These are phyloP conservation scores for Colletotrichum sojae DNA, from an alignment of 2,329 filamentous ascomycete species.

Conservation along the genomic window DNA sequence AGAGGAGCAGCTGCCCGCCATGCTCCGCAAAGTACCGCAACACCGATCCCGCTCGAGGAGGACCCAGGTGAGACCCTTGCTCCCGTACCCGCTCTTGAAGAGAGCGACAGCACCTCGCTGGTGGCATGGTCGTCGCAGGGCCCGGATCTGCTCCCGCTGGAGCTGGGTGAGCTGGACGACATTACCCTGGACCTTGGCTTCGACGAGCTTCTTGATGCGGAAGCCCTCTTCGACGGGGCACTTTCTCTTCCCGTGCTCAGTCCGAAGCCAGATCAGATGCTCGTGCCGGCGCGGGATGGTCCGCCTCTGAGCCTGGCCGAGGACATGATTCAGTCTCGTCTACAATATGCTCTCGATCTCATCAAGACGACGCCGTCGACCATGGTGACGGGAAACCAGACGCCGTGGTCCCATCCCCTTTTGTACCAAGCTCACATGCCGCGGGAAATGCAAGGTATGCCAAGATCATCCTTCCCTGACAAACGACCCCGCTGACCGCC, in stretches of 20 bases:
- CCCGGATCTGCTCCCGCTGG: slow-evolving; percentile 8
- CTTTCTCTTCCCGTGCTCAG: slow-evolving; percentile 42
- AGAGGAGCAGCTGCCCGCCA: background rate
- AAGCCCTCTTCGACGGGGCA: slow-evolving; percentile 26
- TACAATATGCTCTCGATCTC: slow-evolving; percentile 63
- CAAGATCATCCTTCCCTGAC: background rate
- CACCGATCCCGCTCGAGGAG: background rate
- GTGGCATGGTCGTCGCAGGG: slow-evolving; percentile 12
- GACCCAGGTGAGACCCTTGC: background rate
- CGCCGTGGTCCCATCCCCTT: slow-evolving; percentile 67
- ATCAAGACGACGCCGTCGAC: slow-evolving; percentile 63
- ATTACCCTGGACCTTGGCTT: slow-evolving; percentile 17
- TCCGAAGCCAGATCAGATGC: slow-evolving; percentile 28
- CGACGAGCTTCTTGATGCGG: slow-evolving; percentile 15
- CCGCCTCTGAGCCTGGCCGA: slow-evolving; percentile 43
- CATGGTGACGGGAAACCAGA: slow-evolving; percentile 64
- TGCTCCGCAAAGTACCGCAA: background rate
- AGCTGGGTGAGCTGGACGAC: background rate
- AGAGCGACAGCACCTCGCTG: background rate
- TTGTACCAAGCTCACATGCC: slow-evolving; percentile 68
- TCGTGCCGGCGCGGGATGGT: slow-evolving; percentile 1
- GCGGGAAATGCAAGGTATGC: slow-evolving; percentile 61
- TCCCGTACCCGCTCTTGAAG: background rate
- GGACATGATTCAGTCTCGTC: slow-evolving; percentile 49
- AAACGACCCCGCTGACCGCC: too few species aligned